Conservation (phyloP, 768 basidiomycete species). For the Mycena haematopus region DNA sequence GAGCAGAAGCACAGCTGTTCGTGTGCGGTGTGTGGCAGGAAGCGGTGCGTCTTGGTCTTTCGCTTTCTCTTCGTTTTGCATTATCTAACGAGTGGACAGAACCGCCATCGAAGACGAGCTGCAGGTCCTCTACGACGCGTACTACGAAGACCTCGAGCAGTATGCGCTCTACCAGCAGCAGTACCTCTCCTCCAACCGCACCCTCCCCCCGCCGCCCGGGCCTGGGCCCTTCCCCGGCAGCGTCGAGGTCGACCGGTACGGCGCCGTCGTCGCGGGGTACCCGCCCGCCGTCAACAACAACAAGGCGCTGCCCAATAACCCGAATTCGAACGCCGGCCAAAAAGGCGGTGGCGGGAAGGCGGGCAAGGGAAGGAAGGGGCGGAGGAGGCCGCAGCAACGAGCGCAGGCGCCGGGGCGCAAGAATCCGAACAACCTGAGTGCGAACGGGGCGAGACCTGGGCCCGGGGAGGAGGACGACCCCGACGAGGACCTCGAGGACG, state of each 20-base stretch:
- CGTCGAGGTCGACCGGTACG: conserved; percentile 95
- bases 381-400: not conserved
- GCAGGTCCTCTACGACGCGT: conserved; percentile 99
- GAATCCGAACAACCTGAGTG: too few relatives aligned
- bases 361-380: conserved; percentile 30
- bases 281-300: not conserved
- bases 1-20: conserved; percentile 96
- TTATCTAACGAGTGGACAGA: conserved; percentile 46
- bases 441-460: too few relatives aligned
- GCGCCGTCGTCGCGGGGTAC: conserved; percentile 58
- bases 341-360: conserved; percentile 42
- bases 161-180: conserved; percentile 98
- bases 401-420: not conserved
- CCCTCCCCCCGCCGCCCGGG: conserved; percentile 89
- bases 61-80: too few relatives aligned
- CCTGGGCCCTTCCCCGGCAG: conserved; percentile 98
- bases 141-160: conserved; percentile 99
- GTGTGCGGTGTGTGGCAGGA: conserved; percentile 95
- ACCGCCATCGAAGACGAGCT: conserved; percentile 99
- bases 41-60: conserved; percentile 63
- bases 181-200: conserved; percentile 90
- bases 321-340: conserved; percentile 24
- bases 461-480: not conserved
- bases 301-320: conserved; percentile 36
- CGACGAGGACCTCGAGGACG: conserved; percentile 56